Conservation (phyloP, 331 rosid species). For the Quercus lobata region DNA sequence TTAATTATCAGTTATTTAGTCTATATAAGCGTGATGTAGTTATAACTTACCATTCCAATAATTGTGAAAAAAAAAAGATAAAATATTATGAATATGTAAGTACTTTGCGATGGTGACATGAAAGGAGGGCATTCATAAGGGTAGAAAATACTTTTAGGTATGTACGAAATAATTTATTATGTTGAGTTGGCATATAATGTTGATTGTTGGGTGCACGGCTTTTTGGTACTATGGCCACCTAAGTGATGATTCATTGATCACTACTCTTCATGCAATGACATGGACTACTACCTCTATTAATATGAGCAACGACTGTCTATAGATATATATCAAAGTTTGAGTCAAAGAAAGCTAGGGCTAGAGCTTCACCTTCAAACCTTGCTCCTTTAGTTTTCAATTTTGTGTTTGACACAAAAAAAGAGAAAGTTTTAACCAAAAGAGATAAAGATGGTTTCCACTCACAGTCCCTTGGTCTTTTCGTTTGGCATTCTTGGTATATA, state of each 20-base stretch:
- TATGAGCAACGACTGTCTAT: conserved; percentile 5
- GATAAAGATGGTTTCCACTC: background rate
- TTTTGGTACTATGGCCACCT: conserved; percentile 20
- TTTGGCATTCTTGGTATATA: conserved; percentile 1
- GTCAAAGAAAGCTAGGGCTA: conserved; percentile 17
- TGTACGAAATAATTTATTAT: too few relatives aligned
- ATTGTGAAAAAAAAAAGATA: too few relatives aligned
- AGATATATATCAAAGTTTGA: conserved; percentile 27
- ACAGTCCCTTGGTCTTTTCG: conserved; percentile 20
- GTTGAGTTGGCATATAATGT: background rate
- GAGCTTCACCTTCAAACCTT: conserved; percentile 10
- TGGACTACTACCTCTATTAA: conserved; percentile 31
- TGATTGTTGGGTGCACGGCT: conserved; percentile 38
- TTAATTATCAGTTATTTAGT: too few relatives aligned
- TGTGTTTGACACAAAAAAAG: background rate
- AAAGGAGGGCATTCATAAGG: too few relatives aligned
- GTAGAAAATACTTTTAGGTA: too few relatives aligned
- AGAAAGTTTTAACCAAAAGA: background rate
- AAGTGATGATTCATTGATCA: conserved; percentile 33
- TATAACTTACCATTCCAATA: too few relatives aligned
- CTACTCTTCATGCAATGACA: conserved; percentile 38
- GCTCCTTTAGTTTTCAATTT: background rate
- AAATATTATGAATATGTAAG: too few relatives aligned
- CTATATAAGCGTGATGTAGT: too few relatives aligned
- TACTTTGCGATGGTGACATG: too few relatives aligned